phyloP scores from a whole-genome alignment of 2,329 filamentous ascomycete species.

The Talaromyces marneffei region DNA sequence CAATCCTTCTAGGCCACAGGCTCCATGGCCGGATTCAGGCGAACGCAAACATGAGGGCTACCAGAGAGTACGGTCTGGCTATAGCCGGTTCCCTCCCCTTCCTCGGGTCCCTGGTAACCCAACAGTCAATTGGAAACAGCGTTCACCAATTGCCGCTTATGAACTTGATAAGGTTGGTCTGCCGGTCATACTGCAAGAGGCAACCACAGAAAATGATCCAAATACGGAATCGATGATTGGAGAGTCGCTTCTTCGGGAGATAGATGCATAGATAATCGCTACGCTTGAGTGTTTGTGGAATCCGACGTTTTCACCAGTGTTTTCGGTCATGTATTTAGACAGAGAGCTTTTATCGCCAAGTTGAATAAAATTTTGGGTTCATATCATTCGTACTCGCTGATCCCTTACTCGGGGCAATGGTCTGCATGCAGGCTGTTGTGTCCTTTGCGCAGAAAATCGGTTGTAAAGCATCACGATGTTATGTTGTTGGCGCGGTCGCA shows the following conservation, averaged over 20 bases:
- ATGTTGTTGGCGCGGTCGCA: slow-evolving; percentile 44
- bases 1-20: slow-evolving; percentile 15
- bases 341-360: neutral
- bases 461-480: slow-evolving; percentile 6
- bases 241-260: slow-evolving; percentile 15
- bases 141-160: slow-evolving; percentile 18
- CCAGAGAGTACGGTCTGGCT: slow-evolving; percentile 25
- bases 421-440: neutral
- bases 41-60: slow-evolving; percentile 31
- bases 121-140: slow-evolving; percentile 29
- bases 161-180: slow-evolving; percentile 22
- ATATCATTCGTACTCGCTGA: neutral
- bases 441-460: neutral
- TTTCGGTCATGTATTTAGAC: neutral
- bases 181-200: slow-evolving; percentile 11
- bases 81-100: slow-evolving; percentile 26
- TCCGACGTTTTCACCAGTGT: neutral
- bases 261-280: slow-evolving; percentile 11
- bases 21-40: slow-evolving; percentile 27
- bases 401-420: no score
- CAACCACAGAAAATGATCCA: slow-evolving; percentile 11
- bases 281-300: neutral
- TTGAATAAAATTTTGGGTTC: neutral
- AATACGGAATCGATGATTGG: slow-evolving; percentile 16
- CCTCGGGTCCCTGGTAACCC: slow-evolving; percentile 28